These are phyloP conservation scores for Daldinia vernicosa DNA, from an alignment of 495 filamentous ascomycete species.

Conservation along the genomic window DNA sequence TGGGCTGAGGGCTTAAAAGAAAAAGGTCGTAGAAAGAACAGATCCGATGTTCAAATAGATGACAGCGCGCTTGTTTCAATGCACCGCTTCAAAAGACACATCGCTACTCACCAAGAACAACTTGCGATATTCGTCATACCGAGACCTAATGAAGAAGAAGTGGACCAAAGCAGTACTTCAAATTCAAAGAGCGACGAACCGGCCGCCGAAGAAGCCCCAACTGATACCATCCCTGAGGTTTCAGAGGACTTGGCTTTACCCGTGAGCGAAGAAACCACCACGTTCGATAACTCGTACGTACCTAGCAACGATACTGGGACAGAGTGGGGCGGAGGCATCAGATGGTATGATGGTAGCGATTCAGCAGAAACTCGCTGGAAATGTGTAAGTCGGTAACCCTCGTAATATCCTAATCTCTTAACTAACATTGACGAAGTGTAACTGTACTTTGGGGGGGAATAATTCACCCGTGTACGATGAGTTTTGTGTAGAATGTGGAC, in stretches of 20 bases:
- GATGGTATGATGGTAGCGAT: not conserved
- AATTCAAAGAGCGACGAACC: not conserved
- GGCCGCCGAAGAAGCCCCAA: not conserved
- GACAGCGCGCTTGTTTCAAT: not conserved
- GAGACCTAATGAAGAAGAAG: not conserved
- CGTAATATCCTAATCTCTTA: not conserved
- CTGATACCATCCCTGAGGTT: not conserved
- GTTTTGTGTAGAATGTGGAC: not conserved
- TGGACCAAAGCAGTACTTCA: not conserved
- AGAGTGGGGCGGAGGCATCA: not conserved
- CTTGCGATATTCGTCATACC: conserved; percentile 10
- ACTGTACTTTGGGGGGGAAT: not conserved
- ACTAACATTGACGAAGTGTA: not conserved
- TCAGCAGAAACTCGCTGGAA: not conserved
- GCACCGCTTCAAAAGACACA: conserved; percentile 13
- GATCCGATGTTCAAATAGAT: not conserved
- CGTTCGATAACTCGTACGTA: no score
- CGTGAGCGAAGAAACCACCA: not conserved
- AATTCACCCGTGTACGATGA: not conserved
- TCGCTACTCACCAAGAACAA: conserved; percentile 23
- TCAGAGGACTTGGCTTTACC: not conserved
- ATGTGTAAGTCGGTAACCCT: not conserved
- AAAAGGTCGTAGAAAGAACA: not conserved
- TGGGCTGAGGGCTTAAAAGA: conserved; percentile 15
- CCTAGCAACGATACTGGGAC: not conserved